These are phyloP conservation scores for Platanus orientalis DNA, from an alignment of 164 flowering plant species.

Conservation along the genomic window DNA sequence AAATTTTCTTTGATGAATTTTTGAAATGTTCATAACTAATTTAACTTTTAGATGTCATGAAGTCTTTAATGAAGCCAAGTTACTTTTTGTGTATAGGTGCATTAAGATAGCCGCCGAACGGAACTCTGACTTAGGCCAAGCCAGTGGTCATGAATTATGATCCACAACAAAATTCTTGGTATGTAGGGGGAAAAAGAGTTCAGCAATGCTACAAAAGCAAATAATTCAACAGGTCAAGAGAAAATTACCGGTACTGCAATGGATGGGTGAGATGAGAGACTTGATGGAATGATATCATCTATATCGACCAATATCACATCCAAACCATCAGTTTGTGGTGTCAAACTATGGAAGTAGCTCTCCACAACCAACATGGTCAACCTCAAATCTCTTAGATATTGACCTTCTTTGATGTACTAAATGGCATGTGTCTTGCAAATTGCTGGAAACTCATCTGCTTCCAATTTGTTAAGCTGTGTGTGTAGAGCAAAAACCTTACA, in stretches of 20 bases:
- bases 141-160: background rate
- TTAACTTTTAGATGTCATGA: too few species aligned
- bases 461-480: constrained; percentile 47
- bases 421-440: constrained; percentile 37
- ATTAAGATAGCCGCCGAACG: too few species aligned
- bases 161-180: background rate
- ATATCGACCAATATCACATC: constrained; percentile 57
- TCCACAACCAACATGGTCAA: constrained; percentile 24
- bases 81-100: background rate
- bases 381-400: constrained; percentile 43
- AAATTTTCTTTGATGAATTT: background rate
- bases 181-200: background rate
- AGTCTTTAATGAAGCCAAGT: too few species aligned
- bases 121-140: background rate
- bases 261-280: constrained; percentile 10
- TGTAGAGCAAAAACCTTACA: constrained; percentile 44
- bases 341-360: constrained; percentile 30
- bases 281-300: constrained; percentile 42
- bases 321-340: constrained; percentile 31
- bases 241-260: constrained; percentile 28
- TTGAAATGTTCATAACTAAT: background rate
- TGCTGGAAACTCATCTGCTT: constrained; percentile 32
- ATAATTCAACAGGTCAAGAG: background rate
- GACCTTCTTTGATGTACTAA: constrained; percentile 38
- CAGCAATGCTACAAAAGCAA: background rate